Conservation (phyloP, 2,329 filamentous ascomycete genomes). For the Exophiala xenobiotica region DNA sequence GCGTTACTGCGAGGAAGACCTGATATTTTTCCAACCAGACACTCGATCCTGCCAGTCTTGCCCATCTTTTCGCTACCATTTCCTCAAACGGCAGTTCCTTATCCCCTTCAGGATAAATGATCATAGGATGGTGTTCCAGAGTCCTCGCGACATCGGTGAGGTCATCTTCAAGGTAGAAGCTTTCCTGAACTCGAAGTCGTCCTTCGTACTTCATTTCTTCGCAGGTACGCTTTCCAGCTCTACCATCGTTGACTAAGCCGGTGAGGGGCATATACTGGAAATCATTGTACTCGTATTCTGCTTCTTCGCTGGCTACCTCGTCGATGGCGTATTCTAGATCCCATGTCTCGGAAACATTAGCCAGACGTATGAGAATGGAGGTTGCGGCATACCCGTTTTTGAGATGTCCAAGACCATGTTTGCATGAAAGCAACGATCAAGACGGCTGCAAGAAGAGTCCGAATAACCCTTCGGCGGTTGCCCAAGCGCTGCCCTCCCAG, state of each 20-base stretch:
- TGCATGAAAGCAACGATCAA: neutral
- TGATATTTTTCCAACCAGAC: constrained; percentile 24
- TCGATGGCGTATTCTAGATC: neutral
- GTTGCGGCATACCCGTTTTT: neutral
- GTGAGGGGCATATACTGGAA: constrained; percentile 10
- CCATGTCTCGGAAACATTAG: neutral
- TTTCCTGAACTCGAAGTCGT: constrained; percentile 16
- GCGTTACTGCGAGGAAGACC: constrained; percentile 23
- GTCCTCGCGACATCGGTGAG: constrained; percentile 17
- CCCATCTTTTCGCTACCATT: constrained; percentile 11
- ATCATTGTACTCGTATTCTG: neutral
- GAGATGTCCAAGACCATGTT: neutral
- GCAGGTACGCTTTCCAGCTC: constrained; percentile 8
- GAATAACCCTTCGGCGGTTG: neutral
- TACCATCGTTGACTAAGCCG: constrained; percentile 14
- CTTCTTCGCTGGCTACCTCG: neutral
- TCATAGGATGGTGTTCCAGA: constrained; percentile 17
- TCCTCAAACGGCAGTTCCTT: constrained; percentile 4
- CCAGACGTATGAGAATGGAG: neutral
- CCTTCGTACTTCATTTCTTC: constrained; percentile 13
- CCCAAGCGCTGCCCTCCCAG: neutral
- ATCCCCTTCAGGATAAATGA: constrained; percentile 14
- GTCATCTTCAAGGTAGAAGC: constrained; percentile 18
- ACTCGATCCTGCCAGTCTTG: constrained; percentile 20
- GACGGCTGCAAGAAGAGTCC: neutral